Conservation (phyloP, 331 rosid genomes). For the Pyracantha coccinea region DNA sequence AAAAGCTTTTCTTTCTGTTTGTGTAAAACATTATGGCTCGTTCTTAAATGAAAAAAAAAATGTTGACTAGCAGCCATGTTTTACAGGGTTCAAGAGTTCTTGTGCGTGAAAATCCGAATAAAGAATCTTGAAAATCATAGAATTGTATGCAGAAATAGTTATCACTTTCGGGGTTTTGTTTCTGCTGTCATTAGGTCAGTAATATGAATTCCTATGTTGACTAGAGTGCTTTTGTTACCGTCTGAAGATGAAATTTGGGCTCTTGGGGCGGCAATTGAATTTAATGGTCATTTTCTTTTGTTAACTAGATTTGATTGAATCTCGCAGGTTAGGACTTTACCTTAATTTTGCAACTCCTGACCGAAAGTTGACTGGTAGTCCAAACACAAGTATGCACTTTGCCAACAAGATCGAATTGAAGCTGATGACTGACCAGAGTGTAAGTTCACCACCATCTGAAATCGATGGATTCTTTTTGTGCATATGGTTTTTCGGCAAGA, state of each 20-base stretch:
- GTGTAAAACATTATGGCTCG: background rate
- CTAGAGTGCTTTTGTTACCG: background rate
- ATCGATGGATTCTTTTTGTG: slow-evolving; percentile 18
- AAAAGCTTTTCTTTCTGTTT: background rate
- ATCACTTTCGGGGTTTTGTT: too few relatives aligned
- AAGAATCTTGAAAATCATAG: background rate
- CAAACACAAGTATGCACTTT: slow-evolving; percentile 20
- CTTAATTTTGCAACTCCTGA: slow-evolving; percentile 9
- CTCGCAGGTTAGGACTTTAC: slow-evolving; percentile 23
- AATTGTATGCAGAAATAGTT: background rate
- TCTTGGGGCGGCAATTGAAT: background rate
- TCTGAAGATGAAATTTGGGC: background rate
- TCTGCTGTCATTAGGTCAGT: too few relatives aligned
- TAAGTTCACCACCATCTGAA: slow-evolving; percentile 8
- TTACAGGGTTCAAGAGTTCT: background rate
- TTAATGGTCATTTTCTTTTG: slow-evolving; percentile 2
- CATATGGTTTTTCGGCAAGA: slow-evolving; percentile 12
- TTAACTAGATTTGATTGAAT: slow-evolving; percentile 8
- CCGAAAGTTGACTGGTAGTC: background rate
- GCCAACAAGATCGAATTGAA: slow-evolving; percentile 5
- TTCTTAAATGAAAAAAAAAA: background rate
- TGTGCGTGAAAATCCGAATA: background rate
- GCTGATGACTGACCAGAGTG: background rate
- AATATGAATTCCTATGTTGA: too few relatives aligned
- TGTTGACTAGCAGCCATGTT: background rate